Conservation (phyloP, 768 basidiomycete species). For the Boletellus ananiceps region DNA sequence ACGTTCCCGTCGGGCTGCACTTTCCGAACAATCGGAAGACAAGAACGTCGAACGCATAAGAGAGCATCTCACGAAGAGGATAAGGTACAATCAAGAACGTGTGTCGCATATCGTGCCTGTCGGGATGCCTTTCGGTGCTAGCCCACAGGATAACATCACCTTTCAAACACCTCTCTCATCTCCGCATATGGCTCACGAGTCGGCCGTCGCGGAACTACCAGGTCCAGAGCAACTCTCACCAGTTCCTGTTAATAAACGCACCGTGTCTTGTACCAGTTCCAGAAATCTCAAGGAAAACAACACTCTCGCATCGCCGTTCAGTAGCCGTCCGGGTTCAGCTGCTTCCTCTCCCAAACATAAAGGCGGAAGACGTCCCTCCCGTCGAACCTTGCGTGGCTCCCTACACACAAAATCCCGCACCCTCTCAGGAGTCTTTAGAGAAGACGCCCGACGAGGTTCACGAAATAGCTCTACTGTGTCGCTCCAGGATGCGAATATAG, state of each 20-base stretch:
- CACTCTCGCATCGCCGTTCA: conserved; percentile 43
- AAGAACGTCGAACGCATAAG: conserved; percentile 15
- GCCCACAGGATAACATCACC: conserved; percentile 15
- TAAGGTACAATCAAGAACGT: conserved; percentile 23
- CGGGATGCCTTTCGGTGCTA: background rate
- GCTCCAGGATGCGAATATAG: conserved; percentile 13
- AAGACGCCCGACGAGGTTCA: conserved; percentile 11
- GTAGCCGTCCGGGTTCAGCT: conserved; percentile 41
- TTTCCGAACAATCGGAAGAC: conserved; percentile 20
- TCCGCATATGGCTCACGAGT: conserved; percentile 21
- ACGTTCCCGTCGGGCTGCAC: conserved; percentile 38
- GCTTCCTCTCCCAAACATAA: conserved; percentile 33
- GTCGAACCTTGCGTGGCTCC: conserved; percentile 14
- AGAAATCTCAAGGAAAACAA: conserved; percentile 40
- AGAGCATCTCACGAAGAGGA: conserved; percentile 32
- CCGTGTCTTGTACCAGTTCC: conserved; percentile 37
- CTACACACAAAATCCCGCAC: conserved; percentile 37
- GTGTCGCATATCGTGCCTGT: conserved; percentile 4
- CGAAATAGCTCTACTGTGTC: conserved; percentile 17
- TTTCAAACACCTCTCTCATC: conserved; percentile 28
- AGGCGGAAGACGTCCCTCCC: conserved; percentile 9
- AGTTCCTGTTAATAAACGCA: conserved; percentile 34
- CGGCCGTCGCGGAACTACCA: conserved; percentile 17
- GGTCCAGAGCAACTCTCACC: conserved; percentile 40
- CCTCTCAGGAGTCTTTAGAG: conserved; percentile 30